Percentiles rank a stretch among this genome's conserved stretches.
Evolutionary conservation across 78 protist genomes (phyloP).

Genomic region (Blattamonas nauphoetae): DNA sequence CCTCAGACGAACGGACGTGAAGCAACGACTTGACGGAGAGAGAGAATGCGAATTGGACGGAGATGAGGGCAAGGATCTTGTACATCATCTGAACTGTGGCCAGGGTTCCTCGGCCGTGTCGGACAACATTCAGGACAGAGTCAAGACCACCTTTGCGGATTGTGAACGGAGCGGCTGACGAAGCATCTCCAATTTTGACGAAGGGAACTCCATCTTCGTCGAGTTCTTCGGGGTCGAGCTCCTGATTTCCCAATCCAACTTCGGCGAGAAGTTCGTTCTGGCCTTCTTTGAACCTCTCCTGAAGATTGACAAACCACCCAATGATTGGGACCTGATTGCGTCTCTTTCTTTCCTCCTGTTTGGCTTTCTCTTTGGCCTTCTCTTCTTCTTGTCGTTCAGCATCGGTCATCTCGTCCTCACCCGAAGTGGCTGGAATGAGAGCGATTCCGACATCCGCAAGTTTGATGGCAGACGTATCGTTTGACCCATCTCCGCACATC

Average conservation of each 20-base stretch:
- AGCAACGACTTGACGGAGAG: constrained; percentile 7
- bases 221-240: too few relatives aligned
- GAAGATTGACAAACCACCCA: too few relatives aligned
- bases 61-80: constrained; percentile 21
- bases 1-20: constrained; percentile 5
- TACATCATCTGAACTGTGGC: constrained; percentile 21
- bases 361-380: neutral
- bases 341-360: neutral
- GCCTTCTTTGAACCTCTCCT: too few relatives aligned
- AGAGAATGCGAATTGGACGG: neutral
- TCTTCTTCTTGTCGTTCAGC: neutral
- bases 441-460: constrained; percentile 85
- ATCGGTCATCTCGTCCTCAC: neutral
- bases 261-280: too few relatives aligned
- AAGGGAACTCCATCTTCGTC: constrained; percentile 26
- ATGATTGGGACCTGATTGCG: too few relatives aligned
- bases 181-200: constrained; percentile 85
- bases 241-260: too few relatives aligned
- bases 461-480: constrained; percentile 99
- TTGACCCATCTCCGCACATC: constrained; percentile 99
- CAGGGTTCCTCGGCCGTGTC: constrained; percentile 16
- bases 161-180: constrained; percentile 95
- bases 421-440: neutral
- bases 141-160: constrained; percentile 43
- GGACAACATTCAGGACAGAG: neutral